Evolutionary conservation across 495 filamentous ascomycete species (phyloP).

Genomic region (Penicillium lividum): DNA sequence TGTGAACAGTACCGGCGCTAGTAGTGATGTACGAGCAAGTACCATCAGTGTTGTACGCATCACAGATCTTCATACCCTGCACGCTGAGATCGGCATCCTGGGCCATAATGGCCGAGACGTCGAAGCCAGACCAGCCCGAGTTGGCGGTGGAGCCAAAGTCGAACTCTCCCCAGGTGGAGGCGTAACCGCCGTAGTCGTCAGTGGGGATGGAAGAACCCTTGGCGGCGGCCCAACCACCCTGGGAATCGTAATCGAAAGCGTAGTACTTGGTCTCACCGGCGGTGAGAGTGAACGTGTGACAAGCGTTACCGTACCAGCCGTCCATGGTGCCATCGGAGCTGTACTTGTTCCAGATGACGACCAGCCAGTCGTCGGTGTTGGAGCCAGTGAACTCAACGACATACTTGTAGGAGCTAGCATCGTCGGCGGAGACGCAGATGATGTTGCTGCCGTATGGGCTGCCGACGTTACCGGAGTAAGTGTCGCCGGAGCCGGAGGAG

Average conservation of each 20-base stretch:
- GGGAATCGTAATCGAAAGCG: constrained; percentile 48
- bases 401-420: constrained; percentile 44
- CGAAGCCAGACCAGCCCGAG: constrained; percentile 43
- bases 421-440: constrained; percentile 35
- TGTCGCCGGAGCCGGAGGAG: constrained; percentile 32
- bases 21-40: constrained; percentile 37
- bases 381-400: constrained; percentile 47
- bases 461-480: constrained; percentile 52
- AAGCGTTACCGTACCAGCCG: constrained; percentile 44
- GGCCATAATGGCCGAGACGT: constrained; percentile 41
- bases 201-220: constrained; percentile 33
- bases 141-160: constrained; percentile 38
- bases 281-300: constrained; percentile 41
- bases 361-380: constrained; percentile 34
- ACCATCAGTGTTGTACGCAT: constrained; percentile 10
- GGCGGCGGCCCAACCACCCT: constrained; percentile 40
- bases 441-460: constrained; percentile 55
- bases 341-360: constrained; percentile 57
- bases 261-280: constrained; percentile 45
- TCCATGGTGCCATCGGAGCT: constrained; percentile 37
- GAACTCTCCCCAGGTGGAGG: constrained; percentile 47
- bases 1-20: constrained; percentile 26
- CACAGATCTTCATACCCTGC: constrained; percentile 41
- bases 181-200: constrained; percentile 35
- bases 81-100: constrained; percentile 35